A percentile compares a stretch with the other conserved stretches of the same genome.
phyloP scores from a whole-genome alignment of 2,329 filamentous ascomycete genomes.

The Aspergillus fischeri region DNA sequence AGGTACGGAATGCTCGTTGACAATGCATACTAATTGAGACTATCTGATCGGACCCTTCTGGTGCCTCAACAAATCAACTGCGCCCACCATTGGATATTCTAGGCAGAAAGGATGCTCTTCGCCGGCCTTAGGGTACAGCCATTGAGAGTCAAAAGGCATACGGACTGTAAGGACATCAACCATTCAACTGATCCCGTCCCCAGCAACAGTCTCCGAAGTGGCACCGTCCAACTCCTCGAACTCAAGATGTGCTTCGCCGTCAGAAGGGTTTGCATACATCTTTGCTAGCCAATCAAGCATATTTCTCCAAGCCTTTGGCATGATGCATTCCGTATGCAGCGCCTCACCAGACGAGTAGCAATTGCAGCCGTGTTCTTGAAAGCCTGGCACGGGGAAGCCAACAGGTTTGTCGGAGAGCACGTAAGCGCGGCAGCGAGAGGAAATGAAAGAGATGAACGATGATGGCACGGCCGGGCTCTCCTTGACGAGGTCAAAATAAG shows the following conservation, averaged over 20 bases:
- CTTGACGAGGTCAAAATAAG: constrained; percentile 22
- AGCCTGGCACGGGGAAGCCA: constrained; percentile 52
- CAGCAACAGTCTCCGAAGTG: not conserved
- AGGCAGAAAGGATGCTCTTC: too few relatives aligned
- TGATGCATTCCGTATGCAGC: constrained; percentile 57
- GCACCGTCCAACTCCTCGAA: constrained; percentile 15
- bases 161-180: too few relatives aligned
- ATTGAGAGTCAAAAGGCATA: too few relatives aligned
- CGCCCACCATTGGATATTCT: too few relatives aligned
- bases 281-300: constrained; percentile 61
- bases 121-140: too few relatives aligned
- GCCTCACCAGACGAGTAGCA: constrained; percentile 65
- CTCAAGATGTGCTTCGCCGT: constrained; percentile 35
- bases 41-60: too few relatives aligned
- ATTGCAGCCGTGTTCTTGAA: constrained; percentile 58
- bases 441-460: constrained; percentile 31
- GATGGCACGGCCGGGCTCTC: not conserved
- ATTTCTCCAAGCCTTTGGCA: constrained; percentile 51
- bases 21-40: too few relatives aligned
- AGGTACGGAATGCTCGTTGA: not conserved
- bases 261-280: constrained; percentile 46
- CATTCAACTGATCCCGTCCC: not conserved
- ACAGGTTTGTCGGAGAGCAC: constrained; percentile 50
- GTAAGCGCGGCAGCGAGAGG: constrained; percentile 60
- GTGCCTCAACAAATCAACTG: too few relatives aligned